Evolutionary conservation across 2,329 filamentous ascomycete species (phyloP).

Genomic region (Paraconiothyrium sp.): DNA sequence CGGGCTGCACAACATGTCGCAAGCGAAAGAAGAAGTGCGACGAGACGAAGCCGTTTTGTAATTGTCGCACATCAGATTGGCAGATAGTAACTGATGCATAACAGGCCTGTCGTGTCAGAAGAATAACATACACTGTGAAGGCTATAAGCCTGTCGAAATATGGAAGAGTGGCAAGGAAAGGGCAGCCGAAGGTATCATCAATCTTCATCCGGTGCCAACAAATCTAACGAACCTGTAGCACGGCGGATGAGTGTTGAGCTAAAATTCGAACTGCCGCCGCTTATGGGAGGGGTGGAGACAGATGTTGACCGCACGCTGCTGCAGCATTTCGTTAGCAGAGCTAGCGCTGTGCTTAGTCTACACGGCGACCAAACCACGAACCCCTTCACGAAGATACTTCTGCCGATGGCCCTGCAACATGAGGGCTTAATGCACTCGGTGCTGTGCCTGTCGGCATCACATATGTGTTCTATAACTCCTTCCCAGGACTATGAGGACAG

Average conservation of each 20-base stretch:
- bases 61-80: slow-evolving; percentile 15
- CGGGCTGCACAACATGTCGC: slow-evolving; percentile 67
- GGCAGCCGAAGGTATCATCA: slow-evolving; percentile 67
- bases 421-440: slow-evolving; percentile 90
- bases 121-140: slow-evolving; percentile 90
- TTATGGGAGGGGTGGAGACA: slow-evolving; percentile 85
- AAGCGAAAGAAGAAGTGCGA: slow-evolving; percentile 70
- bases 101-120: slow-evolving; percentile 88
- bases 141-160: slow-evolving; percentile 84
- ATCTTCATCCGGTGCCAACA: slow-evolving; percentile 2
- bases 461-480: slow-evolving; percentile 65
- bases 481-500: slow-evolving; percentile 62
- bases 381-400: slow-evolving; percentile 83
- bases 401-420: slow-evolving; percentile 82
- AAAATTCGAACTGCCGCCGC: slow-evolving; percentile 61
- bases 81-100: slow-evolving; percentile 33
- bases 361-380: slow-evolving; percentile 79
- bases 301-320: slow-evolving; percentile 81
- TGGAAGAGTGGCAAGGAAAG: slow-evolving; percentile 88
- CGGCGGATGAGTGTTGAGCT: slow-evolving; percentile 45
- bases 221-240: slow-evolving; percentile 37
- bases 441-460: slow-evolving; percentile 82
- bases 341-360: slow-evolving; percentile 83
- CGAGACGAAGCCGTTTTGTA: slow-evolving; percentile 58
- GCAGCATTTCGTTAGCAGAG: slow-evolving; percentile 80